Evolutionary conservation across 164 flowering plant genomes (phyloP).

Genomic region (Umbellularia californica): DNA sequence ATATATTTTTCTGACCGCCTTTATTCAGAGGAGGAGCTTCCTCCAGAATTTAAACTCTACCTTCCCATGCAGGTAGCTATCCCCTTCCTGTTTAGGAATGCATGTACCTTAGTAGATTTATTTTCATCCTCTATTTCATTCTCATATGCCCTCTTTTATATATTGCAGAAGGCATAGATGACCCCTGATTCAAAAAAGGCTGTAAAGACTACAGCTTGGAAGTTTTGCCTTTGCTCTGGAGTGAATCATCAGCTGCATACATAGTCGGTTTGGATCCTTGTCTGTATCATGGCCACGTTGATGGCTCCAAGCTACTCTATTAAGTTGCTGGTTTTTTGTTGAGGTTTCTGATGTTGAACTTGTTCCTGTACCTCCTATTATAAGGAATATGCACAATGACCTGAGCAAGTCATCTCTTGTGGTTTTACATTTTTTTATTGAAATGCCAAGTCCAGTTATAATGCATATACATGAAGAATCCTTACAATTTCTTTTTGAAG

Average conservation of each 20-base stretch:
- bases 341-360: no score
- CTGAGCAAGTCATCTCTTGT: no score
- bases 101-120: neutral
- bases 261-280: no score
- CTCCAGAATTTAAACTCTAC: slow-evolving; percentile 95
- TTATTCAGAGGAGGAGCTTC: slow-evolving; percentile 98
- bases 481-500: no score
- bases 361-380: no score
- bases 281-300: no score
- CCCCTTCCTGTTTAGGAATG: neutral
- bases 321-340: no score
- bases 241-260: neutral
- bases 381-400: no score
- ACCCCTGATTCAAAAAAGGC: neutral
- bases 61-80: slow-evolving; percentile 85
- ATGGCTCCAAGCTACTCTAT: no score
- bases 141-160: neutral
- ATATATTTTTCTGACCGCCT: slow-evolving; percentile 95
- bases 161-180: neutral
- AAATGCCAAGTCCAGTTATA: no score
- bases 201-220: neutral
- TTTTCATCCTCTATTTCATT: neutral
- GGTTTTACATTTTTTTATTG: no score
- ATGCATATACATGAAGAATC: no score
- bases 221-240: neutral